phyloP scores from a whole-genome alignment of 2,329 filamentous ascomycete species.

The Leptographium wingfieldii region DNA sequence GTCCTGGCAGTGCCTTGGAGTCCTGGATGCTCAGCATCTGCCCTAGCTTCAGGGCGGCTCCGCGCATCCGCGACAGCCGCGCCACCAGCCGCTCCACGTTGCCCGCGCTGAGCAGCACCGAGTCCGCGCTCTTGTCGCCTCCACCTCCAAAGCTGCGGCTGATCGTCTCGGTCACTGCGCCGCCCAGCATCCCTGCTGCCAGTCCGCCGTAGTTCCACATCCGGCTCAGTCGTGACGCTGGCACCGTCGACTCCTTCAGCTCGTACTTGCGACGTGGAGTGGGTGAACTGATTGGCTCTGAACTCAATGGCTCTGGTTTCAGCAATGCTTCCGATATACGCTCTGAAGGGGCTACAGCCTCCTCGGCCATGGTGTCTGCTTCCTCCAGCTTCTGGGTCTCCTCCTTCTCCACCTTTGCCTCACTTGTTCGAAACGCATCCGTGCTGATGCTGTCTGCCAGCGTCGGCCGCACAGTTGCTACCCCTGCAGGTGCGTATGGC shows the following conservation, averaged over 20 bases:
- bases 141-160: slow-evolving; percentile 62
- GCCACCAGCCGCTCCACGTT: slow-evolving; percentile 91
- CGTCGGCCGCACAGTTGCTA: neutral
- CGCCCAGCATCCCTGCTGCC: slow-evolving; percentile 89
- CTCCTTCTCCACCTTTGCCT: neutral
- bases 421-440: slow-evolving; percentile 34
- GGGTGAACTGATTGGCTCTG: neutral
- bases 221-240: slow-evolving; percentile 72
- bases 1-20: slow-evolving; percentile 78
- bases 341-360: neutral
- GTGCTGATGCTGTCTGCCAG: slow-evolving; percentile 21
- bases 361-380: no score
- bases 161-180: slow-evolving; percentile 74
- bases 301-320: neutral
- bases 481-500: neutral
- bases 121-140: slow-evolving; percentile 46
- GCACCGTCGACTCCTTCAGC: slow-evolving; percentile 80
- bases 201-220: slow-evolving; percentile 93
- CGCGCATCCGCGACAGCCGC: slow-evolving; percentile 90
- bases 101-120: slow-evolving; percentile 71
- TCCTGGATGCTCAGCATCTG: slow-evolving; percentile 99
- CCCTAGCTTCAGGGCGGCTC: slow-evolving; percentile 89
- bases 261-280: slow-evolving; percentile 28
- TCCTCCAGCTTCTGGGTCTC: neutral
- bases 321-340: neutral